These are phyloP conservation scores for Neurospora sp. DNA, from an alignment of 495 filamentous ascomycete species.

Conservation along the genomic window DNA sequence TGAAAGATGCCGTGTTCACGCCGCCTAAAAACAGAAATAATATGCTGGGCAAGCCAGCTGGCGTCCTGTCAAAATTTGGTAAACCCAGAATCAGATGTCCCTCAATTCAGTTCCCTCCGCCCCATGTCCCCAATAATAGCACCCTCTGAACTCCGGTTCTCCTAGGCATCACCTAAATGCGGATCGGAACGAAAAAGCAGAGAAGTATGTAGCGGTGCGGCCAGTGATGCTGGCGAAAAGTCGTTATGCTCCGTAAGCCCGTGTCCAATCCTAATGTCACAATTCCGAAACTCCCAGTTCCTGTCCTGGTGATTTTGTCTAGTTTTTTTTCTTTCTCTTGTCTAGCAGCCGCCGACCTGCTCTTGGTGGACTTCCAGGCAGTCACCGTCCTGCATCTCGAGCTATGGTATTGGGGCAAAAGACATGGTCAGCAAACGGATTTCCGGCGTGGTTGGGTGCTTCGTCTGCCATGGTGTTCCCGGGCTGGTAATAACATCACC, in stretches of 20 bases:
- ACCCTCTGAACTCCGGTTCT: not conserved
- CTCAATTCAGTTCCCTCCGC: not conserved
- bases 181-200: not conserved
- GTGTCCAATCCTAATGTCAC: not conserved
- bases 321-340: not conserved
- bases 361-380: conserved; percentile 97
- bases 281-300: not conserved
- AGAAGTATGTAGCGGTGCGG: not conserved
- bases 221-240: not conserved
- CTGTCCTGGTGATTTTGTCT: not conserved
- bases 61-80: not conserved
- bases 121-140: not conserved
- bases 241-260: not conserved
- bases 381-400: conserved; percentile 96
- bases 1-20: not conserved
- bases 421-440: conserved; percentile 3
- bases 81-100: not conserved
- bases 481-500: not conserved
- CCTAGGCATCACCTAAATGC: not conserved
- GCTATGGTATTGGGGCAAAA: conserved; percentile 35
- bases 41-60: not conserved
- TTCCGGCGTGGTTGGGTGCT: not conserved
- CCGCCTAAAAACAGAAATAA: not conserved
- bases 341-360: conserved; percentile 69
- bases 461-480: not conserved